Percentiles rank a stretch among this genome's conserved stretches.
These are phyloP conservation scores for Orbilia quercus DNA, from an alignment of 2,329 filamentous ascomycete genomes.

Conservation along the genomic window DNA sequence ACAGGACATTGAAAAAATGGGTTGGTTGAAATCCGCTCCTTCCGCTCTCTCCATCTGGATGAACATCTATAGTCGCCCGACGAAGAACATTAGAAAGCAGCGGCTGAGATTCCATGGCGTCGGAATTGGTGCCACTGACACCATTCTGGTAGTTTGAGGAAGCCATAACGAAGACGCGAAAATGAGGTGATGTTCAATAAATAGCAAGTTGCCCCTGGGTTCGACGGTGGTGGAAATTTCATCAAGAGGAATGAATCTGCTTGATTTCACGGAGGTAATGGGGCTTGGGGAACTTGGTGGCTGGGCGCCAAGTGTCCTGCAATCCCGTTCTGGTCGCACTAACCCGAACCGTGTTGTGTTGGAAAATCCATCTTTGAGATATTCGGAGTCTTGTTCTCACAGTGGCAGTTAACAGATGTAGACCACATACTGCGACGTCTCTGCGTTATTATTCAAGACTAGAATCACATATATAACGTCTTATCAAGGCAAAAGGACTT, in stretches of 20 bases:
- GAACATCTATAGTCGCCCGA: slow-evolving; percentile 59
- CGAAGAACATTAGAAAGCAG: slow-evolving; percentile 14
- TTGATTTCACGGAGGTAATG: slow-evolving; percentile 5
- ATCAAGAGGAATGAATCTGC: background rate
- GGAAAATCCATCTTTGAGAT: background rate
- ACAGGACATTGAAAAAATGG: slow-evolving; percentile 73
- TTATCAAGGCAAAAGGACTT: too few relatives aligned
- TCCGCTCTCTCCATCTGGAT: slow-evolving; percentile 74
- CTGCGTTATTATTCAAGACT: too few relatives aligned
- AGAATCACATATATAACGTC: too few relatives aligned
- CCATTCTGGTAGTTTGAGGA: slow-evolving; percentile 25
- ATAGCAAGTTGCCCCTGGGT: background rate
- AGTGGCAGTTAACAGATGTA: too few relatives aligned
- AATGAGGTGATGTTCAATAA: background rate
- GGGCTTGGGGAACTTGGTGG: background rate
- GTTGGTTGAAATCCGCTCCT: slow-evolving; percentile 73
- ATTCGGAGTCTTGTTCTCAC: too few relatives aligned
- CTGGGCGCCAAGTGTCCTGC: slow-evolving; percentile 30
- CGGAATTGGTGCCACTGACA: slow-evolving; percentile 20
- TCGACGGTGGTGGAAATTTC: background rate
- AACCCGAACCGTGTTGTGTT: background rate
- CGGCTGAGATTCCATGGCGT: slow-evolving; percentile 24
- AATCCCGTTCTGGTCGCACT: background rate
- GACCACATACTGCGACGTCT: too few relatives aligned
- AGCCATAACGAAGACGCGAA: slow-evolving; percentile 14